phyloP scores from a whole-genome alignment of 2,329 filamentous ascomycete species.

The Zasmidium angulare region DNA sequence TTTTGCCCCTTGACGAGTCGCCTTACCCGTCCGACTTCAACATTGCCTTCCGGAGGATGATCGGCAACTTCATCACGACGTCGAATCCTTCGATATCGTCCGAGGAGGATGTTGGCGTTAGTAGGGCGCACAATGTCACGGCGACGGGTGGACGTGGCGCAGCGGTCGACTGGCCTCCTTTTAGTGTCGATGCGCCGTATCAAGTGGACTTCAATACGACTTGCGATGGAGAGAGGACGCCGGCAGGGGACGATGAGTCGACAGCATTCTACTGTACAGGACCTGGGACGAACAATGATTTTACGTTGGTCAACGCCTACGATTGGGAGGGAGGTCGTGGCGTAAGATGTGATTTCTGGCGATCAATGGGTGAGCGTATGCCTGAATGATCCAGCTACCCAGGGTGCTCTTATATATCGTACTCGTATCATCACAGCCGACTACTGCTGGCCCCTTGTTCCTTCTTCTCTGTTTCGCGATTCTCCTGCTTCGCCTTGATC shows the following conservation, averaged over 20 bases:
- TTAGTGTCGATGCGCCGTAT: constrained; percentile 32
- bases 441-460: too few species aligned
- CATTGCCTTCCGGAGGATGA: constrained; percentile 43
- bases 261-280: constrained; percentile 21
- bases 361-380: constrained; percentile 28
- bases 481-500: constrained; percentile 60
- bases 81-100: constrained; percentile 44
- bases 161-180: constrained; percentile 28
- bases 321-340: constrained; percentile 52
- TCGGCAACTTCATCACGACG: constrained; percentile 49
- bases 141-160: constrained; percentile 12
- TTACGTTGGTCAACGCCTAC: constrained; percentile 45
- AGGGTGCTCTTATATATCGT: too few species aligned
- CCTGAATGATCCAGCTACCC: constrained; percentile 27
- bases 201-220: constrained; percentile 52
- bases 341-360: constrained; percentile 49
- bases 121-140: constrained; percentile 28
- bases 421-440: constrained; percentile 27
- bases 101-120: constrained; percentile 29
- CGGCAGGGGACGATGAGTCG: constrained; percentile 8
- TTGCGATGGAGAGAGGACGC: constrained; percentile 35
- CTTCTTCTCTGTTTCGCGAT: constrained; percentile 43
- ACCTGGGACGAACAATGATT: constrained; percentile 39
- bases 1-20: constrained; percentile 24
- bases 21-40: constrained; percentile 21